Base-by-base conservation (phyloP, 75 land plant species). In the Pinus albicaulis region DNA sequence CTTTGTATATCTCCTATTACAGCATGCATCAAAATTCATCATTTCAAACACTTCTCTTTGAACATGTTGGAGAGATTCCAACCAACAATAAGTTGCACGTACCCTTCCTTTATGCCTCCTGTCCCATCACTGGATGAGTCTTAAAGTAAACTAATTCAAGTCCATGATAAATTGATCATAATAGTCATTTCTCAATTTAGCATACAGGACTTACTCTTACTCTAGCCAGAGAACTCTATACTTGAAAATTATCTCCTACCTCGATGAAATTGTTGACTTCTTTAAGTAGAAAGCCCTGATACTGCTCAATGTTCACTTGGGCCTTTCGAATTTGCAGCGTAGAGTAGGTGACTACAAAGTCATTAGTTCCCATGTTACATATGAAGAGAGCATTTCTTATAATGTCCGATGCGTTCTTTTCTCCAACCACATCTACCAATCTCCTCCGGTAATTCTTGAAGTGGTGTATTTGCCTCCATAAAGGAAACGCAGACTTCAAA, bases 311-410 rank as follows among this genome's bases (percentile, higher is more conserved):
- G 0, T 82, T 68, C 31, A 44, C 74, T 12, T 82, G 5, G 0
- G 61, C 16, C 28, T 65, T 59, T 59, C 87, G 84, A 17, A 58
- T 16, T 19, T 82, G 80, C 4, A 79, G 23, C 5, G 6, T 5
- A 38, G 5, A 38, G 41, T 38, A 38, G 60, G 88, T 89, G 71
- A 87, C 84, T 5, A 86, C 74, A 74, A 86, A 87, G 75, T 92
- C 94, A 56, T 89, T 92, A 38, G 90, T 82, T 19, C 94, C 94
- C 2, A 81, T 77, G 78, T 92, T 90, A 28, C 88, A 28, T 5
- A 88, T 41, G 59, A 90, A 88, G 55, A 92, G 38, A 3, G 90
- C 84, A 38, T 81, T 76, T 7, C 64, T 59, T 23, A 92, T 13
- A 2, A 85, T 78, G 13, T 60, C 34, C 3, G 81, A 62, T 13